Evolutionary conservation across 495 filamentous ascomycete species (phyloP), one percentile per base, ranked within the genome.

Genomic region (Poronia punctata): DNA sequence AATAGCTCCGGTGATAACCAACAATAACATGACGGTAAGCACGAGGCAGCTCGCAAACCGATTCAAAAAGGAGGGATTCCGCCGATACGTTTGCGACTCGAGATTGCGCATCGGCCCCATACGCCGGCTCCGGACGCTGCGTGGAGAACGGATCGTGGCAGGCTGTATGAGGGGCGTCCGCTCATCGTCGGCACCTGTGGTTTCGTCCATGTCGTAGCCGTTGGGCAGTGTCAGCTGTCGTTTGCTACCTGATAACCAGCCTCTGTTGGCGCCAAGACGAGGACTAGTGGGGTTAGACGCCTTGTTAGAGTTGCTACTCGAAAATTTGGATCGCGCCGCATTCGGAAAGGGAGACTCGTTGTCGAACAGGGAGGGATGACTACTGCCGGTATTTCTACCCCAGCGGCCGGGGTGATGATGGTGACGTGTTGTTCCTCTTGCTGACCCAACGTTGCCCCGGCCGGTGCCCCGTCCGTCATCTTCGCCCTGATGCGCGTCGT

Each of bases 181-280:
- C 61, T 98, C 92, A 56, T 96, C 90, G 55, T 95, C 90, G 17
- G 84, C 88, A 12, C 84, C 84, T 7, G 65, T 64, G 2, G 61
- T 36, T 37, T 74, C 71, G 41, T 74, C 72, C 23, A 75, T 50
- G 40, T 75, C 71, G 40, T 82, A 82, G 15, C 63, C 59, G 2
- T 59, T 56, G 10, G 69, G 54, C 12, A 65, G 32, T 10, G 58
- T 49, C 32, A 58, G 48, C 12, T 60, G 58, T 36, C 61, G 38
- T 40, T 57, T 63, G 39, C 46, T 17, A 43, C 50, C 34, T 46
- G 44, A 41, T 42, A 50, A 40, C 55, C 57, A 45, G 22, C 45
- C 45, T 28, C 54, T 49, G 19, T 38, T 50, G 10, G 45, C 46
- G 37, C 43, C 63, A 20, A 61, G 61, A 43, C 61, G 59, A 19